Evolutionary conservation across 2,329 filamentous ascomycete species (phyloP).

Genomic region (Trichophyton schoenleinii): DNA sequence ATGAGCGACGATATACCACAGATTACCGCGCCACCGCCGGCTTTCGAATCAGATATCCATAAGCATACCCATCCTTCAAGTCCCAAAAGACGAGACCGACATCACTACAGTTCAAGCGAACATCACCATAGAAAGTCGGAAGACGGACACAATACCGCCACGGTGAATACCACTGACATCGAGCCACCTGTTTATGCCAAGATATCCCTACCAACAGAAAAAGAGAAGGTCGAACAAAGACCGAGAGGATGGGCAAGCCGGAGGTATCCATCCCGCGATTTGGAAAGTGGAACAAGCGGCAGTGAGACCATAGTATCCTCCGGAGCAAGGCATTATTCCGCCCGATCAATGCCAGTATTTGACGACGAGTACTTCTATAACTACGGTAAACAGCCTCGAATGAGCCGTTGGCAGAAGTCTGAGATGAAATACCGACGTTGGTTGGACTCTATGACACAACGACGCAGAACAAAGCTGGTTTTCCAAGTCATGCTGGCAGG

Average conservation of each 20-base stretch:
- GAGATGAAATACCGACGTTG: constrained; percentile 1
- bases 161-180: neutral
- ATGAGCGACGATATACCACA: neutral
- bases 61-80: neutral
- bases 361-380: neutral
- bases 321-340: neutral
- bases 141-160: neutral
- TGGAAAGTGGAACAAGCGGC: constrained; percentile 1
- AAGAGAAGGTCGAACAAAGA: neutral
- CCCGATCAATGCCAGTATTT: neutral
- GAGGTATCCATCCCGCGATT: neutral
- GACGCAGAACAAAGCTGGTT: constrained; percentile 2
- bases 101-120: neutral
- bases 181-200: neutral
- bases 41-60: neutral
- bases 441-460: neutral
- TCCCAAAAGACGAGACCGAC: neutral
- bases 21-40: neutral
- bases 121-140: neutral
- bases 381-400: neutral
- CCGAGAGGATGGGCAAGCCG: neutral
- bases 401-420: neutral
- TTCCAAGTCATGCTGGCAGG: constrained; percentile 4
- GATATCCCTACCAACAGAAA: neutral
- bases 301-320: neutral